These are phyloP conservation scores for Fraxinus xanthoxyloides DNA, from an alignment of 305 asterid genomes.

Conservation along the genomic window DNA sequence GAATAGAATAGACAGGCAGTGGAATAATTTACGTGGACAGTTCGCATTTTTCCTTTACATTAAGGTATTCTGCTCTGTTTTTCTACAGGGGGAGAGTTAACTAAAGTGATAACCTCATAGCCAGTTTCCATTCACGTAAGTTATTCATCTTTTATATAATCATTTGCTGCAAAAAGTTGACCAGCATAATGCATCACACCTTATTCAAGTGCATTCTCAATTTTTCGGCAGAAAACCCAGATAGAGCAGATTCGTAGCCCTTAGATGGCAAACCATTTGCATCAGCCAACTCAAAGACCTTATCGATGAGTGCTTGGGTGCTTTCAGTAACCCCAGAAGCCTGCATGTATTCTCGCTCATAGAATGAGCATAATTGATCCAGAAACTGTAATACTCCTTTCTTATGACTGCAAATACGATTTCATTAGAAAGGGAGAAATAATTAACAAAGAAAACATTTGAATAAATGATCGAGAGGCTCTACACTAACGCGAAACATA, in stretches of 20 bases:
- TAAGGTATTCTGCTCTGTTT: neutral
- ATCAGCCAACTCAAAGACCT: constrained; percentile 74
- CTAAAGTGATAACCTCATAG: neutral
- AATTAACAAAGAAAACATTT: neutral
- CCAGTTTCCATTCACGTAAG: neutral
- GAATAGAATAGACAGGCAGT: neutral
- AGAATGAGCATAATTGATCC: constrained; percentile 80
- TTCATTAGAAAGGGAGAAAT: constrained; percentile 5
- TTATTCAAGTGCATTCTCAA: constrained; percentile 54
- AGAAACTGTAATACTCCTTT: constrained; percentile 72
- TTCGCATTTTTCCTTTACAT: neutral
- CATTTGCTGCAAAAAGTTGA: constrained; percentile 60
- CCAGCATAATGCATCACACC: constrained; percentile 40
- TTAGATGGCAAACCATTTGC: constrained; percentile 72
- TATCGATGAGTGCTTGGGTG: constrained; percentile 54
- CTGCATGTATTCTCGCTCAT: constrained; percentile 53
- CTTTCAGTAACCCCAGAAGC: constrained; percentile 48
- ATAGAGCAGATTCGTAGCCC: constrained; percentile 56
- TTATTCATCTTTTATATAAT: constrained; percentile 82
- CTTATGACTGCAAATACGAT: constrained; percentile 65
- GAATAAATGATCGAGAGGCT: neutral
- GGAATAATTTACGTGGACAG: neutral
- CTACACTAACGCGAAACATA: neutral
- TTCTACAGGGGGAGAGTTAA: neutral
- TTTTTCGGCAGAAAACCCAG: constrained; percentile 56